These are phyloP conservation scores for Chaetomium strumarium DNA, from an alignment of 2,329 filamentous ascomycete species.

Conservation along the genomic window DNA sequence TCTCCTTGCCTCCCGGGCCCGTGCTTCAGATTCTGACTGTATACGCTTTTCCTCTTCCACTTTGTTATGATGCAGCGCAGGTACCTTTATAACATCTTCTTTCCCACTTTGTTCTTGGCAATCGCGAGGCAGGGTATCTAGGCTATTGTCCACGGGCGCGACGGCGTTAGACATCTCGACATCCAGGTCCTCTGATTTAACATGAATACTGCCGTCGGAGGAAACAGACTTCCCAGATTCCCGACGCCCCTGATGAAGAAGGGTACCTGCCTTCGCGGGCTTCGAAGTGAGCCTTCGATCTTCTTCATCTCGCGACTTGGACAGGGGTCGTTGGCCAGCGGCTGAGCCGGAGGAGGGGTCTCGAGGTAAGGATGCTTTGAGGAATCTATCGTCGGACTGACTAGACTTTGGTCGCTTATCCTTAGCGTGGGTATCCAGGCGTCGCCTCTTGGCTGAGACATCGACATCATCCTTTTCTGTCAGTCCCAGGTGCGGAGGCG, in stretches of 20 bases:
- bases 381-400: constrained; percentile 41
- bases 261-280: constrained; percentile 32
- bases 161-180: constrained; percentile 49
- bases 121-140: constrained; percentile 27
- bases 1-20: constrained; percentile 20
- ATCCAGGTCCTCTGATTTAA: constrained; percentile 53
- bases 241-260: constrained; percentile 35
- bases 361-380: constrained; percentile 38
- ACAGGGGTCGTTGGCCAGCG: constrained; percentile 24
- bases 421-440: constrained; percentile 48
- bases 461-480: constrained; percentile 50
- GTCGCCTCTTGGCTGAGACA: constrained; percentile 49
- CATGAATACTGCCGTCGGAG: constrained; percentile 48
- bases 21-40: constrained; percentile 31
- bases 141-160: constrained; percentile 22
- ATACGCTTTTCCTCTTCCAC: constrained; percentile 31
- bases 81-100: too few relatives aligned
- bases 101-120: too few relatives aligned
- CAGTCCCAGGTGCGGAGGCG: constrained; percentile 48
- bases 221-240: constrained; percentile 37
- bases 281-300: constrained; percentile 35
- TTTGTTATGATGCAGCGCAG: constrained; percentile 26
- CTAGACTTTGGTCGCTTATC: constrained; percentile 43
- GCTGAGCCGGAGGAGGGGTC: constrained; percentile 28
- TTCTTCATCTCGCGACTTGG: constrained; percentile 40